These are phyloP conservation scores for Myxozyma nipponensis DNA, from an alignment of 805 yeast genomes.

Conservation along the genomic window DNA sequence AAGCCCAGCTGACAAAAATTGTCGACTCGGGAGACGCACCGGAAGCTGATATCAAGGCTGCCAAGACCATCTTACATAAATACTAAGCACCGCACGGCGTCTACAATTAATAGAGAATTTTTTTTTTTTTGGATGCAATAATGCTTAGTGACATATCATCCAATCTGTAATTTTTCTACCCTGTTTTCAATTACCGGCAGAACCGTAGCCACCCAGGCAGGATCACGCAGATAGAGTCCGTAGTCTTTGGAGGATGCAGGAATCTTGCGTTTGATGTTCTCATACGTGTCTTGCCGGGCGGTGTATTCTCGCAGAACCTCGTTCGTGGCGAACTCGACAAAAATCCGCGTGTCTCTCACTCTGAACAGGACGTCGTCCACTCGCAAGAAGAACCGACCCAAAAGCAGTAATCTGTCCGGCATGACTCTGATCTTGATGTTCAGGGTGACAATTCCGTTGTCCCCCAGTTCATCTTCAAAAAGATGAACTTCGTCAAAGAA, in stretches of 20 bases:
- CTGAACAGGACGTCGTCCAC: slow-evolving; percentile 87
- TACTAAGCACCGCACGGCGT: slow-evolving; percentile 7
- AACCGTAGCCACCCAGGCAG: slow-evolving; percentile 75
- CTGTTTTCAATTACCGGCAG: slow-evolving; percentile 46
- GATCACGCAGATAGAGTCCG: slow-evolving; percentile 68
- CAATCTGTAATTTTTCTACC: slow-evolving; percentile 34
- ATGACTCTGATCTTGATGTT: slow-evolving; percentile 82
- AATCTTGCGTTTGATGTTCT: slow-evolving; percentile 43
- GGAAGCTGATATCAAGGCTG: slow-evolving; percentile 41
- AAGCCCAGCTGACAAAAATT: slow-evolving; percentile 39
- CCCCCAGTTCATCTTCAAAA: slow-evolving; percentile 94
- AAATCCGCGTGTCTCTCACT: slow-evolving; percentile 79
- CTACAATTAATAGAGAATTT: background rate
- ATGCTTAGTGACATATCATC: background rate
- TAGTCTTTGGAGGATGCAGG: slow-evolving; percentile 59
- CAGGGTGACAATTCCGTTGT: slow-evolving; percentile 82
- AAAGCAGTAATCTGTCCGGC: slow-evolving; percentile 69
- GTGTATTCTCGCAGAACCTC: slow-evolving; percentile 72
- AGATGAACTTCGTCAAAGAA: slow-evolving; percentile 85
- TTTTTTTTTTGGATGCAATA: background rate
- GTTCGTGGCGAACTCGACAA: slow-evolving; percentile 66
- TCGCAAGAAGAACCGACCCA: slow-evolving; percentile 75
- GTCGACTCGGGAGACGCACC: slow-evolving; percentile 34
- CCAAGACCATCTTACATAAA: slow-evolving; percentile 33
- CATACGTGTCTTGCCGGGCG: slow-evolving; percentile 58